phyloP scores from a whole-genome alignment of 176 grass and related monocot genomes.

The Avena sativa region DNA sequence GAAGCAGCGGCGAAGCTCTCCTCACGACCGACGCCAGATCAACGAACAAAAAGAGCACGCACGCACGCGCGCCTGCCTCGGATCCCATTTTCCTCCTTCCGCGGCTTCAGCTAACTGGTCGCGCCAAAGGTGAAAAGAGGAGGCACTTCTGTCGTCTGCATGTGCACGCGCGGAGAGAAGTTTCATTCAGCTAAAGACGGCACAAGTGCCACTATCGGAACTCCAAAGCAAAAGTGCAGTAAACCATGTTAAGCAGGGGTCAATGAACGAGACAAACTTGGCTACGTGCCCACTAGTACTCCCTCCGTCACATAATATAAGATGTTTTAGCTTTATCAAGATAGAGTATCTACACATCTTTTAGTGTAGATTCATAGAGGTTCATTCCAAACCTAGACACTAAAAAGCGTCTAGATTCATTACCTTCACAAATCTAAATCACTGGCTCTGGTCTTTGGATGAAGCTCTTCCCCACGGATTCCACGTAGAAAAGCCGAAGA shows the following conservation, averaged over 20 bases:
- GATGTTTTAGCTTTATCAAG: no score
- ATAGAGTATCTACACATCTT: no score
- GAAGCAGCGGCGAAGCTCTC: slow-evolving; percentile 41
- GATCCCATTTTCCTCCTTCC: slow-evolving; percentile 30
- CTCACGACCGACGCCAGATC: neutral
- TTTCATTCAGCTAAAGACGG: slow-evolving; percentile 19
- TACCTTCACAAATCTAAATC: no score
- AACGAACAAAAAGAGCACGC: neutral
- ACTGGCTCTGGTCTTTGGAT: neutral
- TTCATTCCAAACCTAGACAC: no score
- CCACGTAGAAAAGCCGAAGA: neutral
- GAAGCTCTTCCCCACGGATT: neutral
- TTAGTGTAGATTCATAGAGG: no score
- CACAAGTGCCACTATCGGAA: neutral
- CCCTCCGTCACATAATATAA: no score
- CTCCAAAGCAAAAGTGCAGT: neutral
- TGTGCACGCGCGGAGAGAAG: slow-evolving; percentile 25
- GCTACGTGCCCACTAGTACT: neutral
- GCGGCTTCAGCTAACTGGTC: neutral
- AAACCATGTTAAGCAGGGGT: neutral
- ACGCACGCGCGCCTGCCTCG: slow-evolving; percentile 14
- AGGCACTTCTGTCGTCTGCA: neutral
- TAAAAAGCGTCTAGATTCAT: no score
- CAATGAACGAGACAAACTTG: slow-evolving; percentile 27
- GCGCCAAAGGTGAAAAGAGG: no score